A percentile compares a stretch with the other conserved stretches of the same genome.
Evolutionary conservation across 768 basidiomycete species (phyloP).

Genomic region (Xerocomus brunneocitrinus): DNA sequence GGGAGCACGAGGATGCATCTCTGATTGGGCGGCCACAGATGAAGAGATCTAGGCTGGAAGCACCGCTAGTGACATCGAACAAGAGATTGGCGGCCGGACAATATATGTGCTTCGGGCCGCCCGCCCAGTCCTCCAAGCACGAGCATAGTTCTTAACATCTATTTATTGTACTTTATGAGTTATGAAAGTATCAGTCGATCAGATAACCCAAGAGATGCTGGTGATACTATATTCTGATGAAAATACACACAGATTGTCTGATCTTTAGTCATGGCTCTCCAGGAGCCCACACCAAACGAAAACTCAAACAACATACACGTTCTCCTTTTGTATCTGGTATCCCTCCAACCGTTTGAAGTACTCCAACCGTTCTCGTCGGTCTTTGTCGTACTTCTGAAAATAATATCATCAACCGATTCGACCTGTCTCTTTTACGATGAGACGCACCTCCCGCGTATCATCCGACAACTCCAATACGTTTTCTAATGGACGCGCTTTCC

Average conservation of each 20-base stretch:
- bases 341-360: constrained; percentile 51
- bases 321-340: constrained; percentile 53
- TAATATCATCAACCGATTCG: neutral
- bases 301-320: constrained; percentile 52
- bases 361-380: constrained; percentile 47
- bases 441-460: constrained; percentile 29
- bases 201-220: neutral
- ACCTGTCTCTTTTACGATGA: neutral
- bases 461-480: constrained; percentile 28
- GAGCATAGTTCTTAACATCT: too few relatives aligned
- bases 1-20: too few relatives aligned
- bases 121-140: too few relatives aligned
- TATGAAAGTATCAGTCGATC: neutral
- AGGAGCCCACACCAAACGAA: neutral
- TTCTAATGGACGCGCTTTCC: constrained; percentile 20
- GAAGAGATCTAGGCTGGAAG: too few relatives aligned
- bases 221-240: constrained; percentile 2
- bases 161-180: too few relatives aligned
- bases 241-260: constrained; percentile 15
- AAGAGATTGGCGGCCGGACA: too few relatives aligned
- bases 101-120: too few relatives aligned
- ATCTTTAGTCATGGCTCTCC: neutral
- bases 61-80: too few relatives aligned
- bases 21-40: too few relatives aligned
- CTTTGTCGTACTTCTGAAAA: constrained; percentile 38